phyloP scores from a whole-genome alignment of 2,329 filamentous ascomycete genomes.

The Grosmannia penicillata region DNA sequence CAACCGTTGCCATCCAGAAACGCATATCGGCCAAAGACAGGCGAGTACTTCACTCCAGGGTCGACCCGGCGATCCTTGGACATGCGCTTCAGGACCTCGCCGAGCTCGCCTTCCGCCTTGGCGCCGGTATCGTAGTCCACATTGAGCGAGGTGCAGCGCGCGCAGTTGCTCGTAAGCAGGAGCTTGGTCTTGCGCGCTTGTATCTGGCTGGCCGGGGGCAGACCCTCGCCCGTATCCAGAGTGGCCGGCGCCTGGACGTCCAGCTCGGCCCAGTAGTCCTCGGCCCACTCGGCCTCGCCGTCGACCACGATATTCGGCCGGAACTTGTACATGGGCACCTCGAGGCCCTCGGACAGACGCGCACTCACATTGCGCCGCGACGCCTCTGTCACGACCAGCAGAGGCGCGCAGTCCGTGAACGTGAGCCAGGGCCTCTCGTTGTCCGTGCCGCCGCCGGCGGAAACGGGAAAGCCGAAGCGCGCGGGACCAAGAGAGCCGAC shows the following conservation, averaged over 20 bases:
- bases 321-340: conserved; percentile 53
- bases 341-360: conserved; percentile 31
- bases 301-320: conserved; percentile 59
- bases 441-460: background rate
- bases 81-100: conserved; percentile 53
- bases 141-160: conserved; percentile 53
- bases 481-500: background rate
- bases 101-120: conserved; percentile 37
- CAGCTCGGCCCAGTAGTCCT: conserved; percentile 60
- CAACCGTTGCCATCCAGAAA: conserved; percentile 30
- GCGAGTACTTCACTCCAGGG: conserved; percentile 48
- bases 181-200: no score
- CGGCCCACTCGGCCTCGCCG: conserved; percentile 45
- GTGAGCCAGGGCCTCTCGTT: conserved; percentile 8
- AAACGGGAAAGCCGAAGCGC: no score
- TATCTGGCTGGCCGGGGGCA: no score
- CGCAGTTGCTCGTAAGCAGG: conserved; percentile 54
- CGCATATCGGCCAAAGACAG: conserved; percentile 60
- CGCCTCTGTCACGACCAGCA: conserved; percentile 54
- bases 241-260: conserved; percentile 26
- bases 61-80: conserved; percentile 59
- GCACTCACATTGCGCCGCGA: conserved; percentile 53
- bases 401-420: conserved; percentile 50
- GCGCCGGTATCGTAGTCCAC: conserved; percentile 55
- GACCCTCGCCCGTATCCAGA: no score